Base-by-base conservation (phyloP, 257 asterid species). In the Fraxinus anomala region DNA sequence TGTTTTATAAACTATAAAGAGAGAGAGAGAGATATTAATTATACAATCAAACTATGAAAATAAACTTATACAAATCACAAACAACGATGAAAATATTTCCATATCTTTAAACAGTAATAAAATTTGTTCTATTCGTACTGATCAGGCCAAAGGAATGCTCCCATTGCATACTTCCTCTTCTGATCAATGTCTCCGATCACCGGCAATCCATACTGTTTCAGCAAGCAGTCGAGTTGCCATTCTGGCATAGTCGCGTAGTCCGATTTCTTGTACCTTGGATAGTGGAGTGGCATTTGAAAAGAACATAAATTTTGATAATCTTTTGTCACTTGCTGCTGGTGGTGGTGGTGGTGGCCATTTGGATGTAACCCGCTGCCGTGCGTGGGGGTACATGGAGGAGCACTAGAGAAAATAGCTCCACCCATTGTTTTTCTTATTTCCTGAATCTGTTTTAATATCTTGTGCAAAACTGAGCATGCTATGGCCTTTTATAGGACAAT, bases 141-240 rank as follows among this genome's bases (percentile, higher is more conserved):
- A 23, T 79, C 74, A 8, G 92, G 85, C 89, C 89, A 82, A 51
- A 86, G 89, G 49, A 86, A 88, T 6, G 91, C 88, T 61, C 89
- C 89, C 66, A 82, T 86, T 68, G 91, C 89, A n/a, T 82, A 88
- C 37, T 85, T 86, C 76, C 91, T 80, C 82, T 88, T 88, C 24
- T 86, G 84, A 72, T 73, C 70, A 79, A 84, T 21, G 73, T 76
- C 83, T 56, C 89, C 91, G 72, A 2, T 13, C 10, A 73, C 72
- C 42, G 91, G 87, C 72, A 88, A 84, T 28, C 91, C 91, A 80
- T 88, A 88, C 24, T 86, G 80, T 24, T 65, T 10, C 13, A 88
- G 82, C 3, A 85, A 80, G 30, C 80, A 49, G 49, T 86, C 89
- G 8, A 88, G 56, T 51, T 83, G 82, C 87, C 88, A 76, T 80